phyloP scores from a whole-genome alignment of 2,329 filamentous ascomycete genomes.

The Pseudogymnoascus sp. region DNA sequence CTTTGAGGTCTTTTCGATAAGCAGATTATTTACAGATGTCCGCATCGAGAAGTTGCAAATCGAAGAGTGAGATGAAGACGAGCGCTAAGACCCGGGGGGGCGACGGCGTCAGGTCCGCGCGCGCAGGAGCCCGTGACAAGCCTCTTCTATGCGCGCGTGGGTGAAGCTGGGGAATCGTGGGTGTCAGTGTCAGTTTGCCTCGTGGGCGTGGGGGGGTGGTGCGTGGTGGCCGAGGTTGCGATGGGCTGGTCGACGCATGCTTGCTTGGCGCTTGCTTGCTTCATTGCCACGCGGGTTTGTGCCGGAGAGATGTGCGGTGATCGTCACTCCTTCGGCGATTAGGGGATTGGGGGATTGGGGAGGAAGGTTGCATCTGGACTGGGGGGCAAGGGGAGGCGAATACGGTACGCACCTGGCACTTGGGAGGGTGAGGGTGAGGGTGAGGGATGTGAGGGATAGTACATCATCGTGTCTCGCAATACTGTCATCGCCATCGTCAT shows the following conservation, averaged over 20 bases:
- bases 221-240: background rate
- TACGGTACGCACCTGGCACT: background rate
- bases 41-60: background rate
- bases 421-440: too few species aligned
- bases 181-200: background rate
- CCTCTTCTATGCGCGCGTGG: background rate
- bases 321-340: background rate
- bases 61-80: background rate
- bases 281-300: background rate
- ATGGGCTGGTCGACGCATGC: background rate
- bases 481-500: background rate
- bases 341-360: background rate
- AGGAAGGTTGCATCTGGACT: background rate
- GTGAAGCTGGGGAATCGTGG: background rate
- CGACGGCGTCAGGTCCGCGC: background rate
- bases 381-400: background rate
- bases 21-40: background rate
- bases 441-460: background rate
- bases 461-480: background rate
- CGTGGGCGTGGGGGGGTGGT: background rate
- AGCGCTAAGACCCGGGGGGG: background rate
- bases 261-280: background rate
- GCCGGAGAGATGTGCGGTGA: background rate
- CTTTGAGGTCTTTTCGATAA: background rate
- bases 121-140: background rate